Evolutionary conservation across 1,139 yeast species (phyloP).

Genomic region (Lodderomyces margitis): DNA sequence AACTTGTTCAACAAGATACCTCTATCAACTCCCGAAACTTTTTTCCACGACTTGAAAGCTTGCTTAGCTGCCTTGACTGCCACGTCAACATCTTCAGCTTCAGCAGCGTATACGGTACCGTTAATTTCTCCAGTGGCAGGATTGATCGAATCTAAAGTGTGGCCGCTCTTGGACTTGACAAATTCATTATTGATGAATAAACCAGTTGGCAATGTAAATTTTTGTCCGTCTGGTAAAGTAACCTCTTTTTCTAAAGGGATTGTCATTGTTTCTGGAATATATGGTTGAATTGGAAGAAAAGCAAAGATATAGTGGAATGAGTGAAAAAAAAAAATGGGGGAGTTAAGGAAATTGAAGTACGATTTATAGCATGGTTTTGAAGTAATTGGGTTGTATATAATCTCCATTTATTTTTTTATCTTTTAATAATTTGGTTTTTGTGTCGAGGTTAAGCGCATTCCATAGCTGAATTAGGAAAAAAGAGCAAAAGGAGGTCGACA

Average conservation of each 20-base stretch:
- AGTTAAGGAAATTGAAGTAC: background rate
- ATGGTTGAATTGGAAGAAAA: background rate
- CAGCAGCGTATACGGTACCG: conserved; percentile 66
- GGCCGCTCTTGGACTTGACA: conserved; percentile 59
- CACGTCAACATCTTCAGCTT: conserved; percentile 63
- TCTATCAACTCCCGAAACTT: conserved; percentile 49
- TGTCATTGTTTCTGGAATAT: conserved; percentile 8
- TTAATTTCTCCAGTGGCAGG: conserved; percentile 71
- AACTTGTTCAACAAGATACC: conserved; percentile 54
- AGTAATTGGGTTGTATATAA: no score
- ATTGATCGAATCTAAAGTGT: conserved; percentile 58
- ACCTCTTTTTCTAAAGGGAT: conserved; percentile 42
- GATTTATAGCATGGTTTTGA: background rate
- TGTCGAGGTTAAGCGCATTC: background rate
- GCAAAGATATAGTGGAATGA: no score
- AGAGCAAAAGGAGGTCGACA: background rate
- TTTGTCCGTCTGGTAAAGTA: conserved; percentile 54
- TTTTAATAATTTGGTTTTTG: background rate
- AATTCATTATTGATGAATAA: conserved; percentile 81
- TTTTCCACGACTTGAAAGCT: conserved; percentile 61
- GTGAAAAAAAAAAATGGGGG: no score
- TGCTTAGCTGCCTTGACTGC: conserved; percentile 74
- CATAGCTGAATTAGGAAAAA: conserved; percentile 1
- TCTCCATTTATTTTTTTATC: background rate
- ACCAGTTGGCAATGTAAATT: conserved; percentile 67